Evolutionary conservation across 1,284 basidiomycete species (phyloP).

Genomic region (Lentinus polychrous): DNA sequence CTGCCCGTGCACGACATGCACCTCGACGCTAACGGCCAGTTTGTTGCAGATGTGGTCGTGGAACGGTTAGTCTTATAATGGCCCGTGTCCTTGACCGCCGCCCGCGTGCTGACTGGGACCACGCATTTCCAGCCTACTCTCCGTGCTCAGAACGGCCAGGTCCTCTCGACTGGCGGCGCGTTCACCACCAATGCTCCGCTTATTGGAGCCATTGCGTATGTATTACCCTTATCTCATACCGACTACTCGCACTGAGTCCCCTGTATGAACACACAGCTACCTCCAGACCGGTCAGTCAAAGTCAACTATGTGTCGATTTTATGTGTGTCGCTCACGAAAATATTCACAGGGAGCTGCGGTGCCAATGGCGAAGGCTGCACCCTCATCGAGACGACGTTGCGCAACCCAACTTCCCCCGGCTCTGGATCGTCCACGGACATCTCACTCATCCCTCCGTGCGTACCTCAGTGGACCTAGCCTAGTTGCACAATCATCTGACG

Average conservation of each 20-base stretch:
- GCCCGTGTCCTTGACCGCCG: not conserved
- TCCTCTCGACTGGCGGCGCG: slow-evolving; percentile 27
- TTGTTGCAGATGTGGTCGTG: slow-evolving; percentile 27
- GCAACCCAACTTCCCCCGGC: slow-evolving; percentile 31
- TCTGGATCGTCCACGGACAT: slow-evolving; percentile 38
- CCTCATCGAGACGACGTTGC: slow-evolving; percentile 36
- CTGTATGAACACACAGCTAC: slow-evolving; percentile 9
- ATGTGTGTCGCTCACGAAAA: not conserved
- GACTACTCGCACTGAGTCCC: no score
- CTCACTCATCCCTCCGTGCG: slow-evolving; percentile 37
- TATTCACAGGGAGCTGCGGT: slow-evolving; percentile 23
- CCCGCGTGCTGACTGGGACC: not conserved
- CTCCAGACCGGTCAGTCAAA: slow-evolving; percentile 14
- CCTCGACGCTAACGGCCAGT: no score
- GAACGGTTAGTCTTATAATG: slow-evolving; percentile 23
- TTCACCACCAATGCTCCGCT: slow-evolving; percentile 24
- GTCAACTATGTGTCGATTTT: not conserved
- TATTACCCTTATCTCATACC: not conserved
- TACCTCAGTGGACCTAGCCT: slow-evolving; percentile 3
- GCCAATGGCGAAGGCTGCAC: slow-evolving; percentile 37
- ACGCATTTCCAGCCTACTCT: slow-evolving; percentile 26
- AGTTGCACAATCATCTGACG: not conserved
- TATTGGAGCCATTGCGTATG: slow-evolving; percentile 28
- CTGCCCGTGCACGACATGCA: not conserved
- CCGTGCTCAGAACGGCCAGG: slow-evolving; percentile 21